Evolutionary conservation across 2,329 filamentous ascomycete species (phyloP).

Genomic region (Phialophora tarda): DNA sequence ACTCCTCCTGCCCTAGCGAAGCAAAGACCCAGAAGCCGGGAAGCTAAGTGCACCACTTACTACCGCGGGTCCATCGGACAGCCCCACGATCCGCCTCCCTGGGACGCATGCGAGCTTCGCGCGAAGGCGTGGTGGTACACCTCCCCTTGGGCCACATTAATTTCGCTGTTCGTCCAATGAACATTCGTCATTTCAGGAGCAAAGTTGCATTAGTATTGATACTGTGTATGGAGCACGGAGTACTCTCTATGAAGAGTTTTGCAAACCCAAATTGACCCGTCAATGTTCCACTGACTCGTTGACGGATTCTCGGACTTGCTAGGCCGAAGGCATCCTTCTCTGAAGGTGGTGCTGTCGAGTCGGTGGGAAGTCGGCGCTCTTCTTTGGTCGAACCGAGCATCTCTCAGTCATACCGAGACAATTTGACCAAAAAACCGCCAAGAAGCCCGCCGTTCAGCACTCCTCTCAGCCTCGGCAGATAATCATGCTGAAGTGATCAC

Average conservation of each 20-base stretch:
- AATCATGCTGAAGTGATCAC: background rate
- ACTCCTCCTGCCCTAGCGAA: conserved; percentile 4
- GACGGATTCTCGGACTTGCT: background rate
- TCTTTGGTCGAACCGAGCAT: background rate
- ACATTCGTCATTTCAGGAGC: background rate
- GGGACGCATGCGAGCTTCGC: background rate
- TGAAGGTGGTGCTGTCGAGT: background rate
- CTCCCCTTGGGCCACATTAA: background rate
- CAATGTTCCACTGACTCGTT: background rate
- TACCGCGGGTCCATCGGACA: background rate
- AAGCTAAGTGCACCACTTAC: background rate
- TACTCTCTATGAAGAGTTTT: background rate
- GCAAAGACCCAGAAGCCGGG: conserved; percentile 17
- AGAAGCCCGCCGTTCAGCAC: background rate
- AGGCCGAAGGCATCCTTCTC: background rate
- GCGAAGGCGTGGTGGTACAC: background rate
- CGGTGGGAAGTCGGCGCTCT: background rate
- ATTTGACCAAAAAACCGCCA: background rate
- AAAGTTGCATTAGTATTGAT: background rate
- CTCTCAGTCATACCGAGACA: background rate
- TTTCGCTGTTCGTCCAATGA: background rate
- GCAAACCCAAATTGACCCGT: background rate
- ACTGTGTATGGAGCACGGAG: background rate
- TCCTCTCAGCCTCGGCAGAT: background rate
- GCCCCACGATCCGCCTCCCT: conserved; percentile 3